Percentiles rank a stretch among this genome's conserved stretches.
These are phyloP conservation scores for Kluyveromyces sp. DNA, from an alignment of 1,139 yeast species.

Conservation along the genomic window DNA sequence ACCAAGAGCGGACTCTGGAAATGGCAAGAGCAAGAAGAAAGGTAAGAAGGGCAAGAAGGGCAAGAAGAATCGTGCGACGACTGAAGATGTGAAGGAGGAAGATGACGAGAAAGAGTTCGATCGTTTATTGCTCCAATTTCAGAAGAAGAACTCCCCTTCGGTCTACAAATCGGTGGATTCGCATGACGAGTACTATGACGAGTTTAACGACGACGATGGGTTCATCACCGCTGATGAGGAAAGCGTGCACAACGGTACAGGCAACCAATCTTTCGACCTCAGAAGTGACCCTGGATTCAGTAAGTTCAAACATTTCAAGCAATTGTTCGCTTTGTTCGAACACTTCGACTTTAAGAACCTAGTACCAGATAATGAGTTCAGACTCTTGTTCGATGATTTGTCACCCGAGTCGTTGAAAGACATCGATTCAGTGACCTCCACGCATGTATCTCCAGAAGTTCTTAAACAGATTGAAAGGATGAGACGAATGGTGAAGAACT, in stretches of 20 bases:
- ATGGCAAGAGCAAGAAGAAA: slow-evolving; percentile 22
- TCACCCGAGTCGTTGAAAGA: slow-evolving; percentile 65
- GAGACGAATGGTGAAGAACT: slow-evolving; percentile 61
- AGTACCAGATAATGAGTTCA: slow-evolving; percentile 77
- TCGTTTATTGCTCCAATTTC: slow-evolving; percentile 25
- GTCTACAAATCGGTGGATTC: slow-evolving; percentile 15
- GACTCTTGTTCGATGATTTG: slow-evolving; percentile 64
- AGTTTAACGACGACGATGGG: slow-evolving; percentile 12
- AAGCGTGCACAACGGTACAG: slow-evolving; percentile 31
- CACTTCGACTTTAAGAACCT: slow-evolving; percentile 47
- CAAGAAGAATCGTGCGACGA: too few species aligned
- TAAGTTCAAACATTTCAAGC: slow-evolving; percentile 37
- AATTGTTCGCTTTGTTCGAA: slow-evolving; percentile 37
- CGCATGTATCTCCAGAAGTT: slow-evolving; percentile 58
- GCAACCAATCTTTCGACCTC: slow-evolving; percentile 32
- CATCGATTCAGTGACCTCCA: slow-evolving; percentile 52
- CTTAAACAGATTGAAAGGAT: slow-evolving; percentile 55
- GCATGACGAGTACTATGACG: slow-evolving; percentile 17
- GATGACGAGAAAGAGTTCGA: slow-evolving; percentile 30
- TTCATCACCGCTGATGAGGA: slow-evolving; percentile 22
- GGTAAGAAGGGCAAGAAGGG: slow-evolving; percentile 14
- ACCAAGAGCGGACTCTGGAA: slow-evolving; percentile 14
- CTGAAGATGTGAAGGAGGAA: slow-evolving; percentile 18
- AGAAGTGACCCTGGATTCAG: slow-evolving; percentile 37
- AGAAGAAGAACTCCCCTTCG: slow-evolving; percentile 19